These are phyloP conservation scores for Tylopilus sp. DNA, from an alignment of 768 basidiomycete genomes.

Conservation along the genomic window DNA sequence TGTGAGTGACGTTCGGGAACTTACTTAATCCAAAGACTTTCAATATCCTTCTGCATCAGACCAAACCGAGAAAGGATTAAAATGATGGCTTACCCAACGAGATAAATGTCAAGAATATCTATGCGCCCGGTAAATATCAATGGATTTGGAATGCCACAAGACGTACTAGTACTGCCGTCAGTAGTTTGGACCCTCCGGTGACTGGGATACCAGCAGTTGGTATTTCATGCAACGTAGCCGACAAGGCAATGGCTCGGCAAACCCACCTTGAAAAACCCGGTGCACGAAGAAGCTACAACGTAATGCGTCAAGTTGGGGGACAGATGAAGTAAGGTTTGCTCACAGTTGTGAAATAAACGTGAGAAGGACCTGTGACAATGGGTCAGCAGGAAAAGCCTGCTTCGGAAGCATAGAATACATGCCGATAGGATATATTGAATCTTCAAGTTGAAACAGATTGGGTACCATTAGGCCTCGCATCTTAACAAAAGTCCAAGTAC, in stretches of 20 bases:
- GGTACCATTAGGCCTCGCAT: neutral
- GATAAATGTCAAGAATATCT: conserved; percentile 20
- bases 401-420: neutral
- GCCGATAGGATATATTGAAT: conserved; percentile 27
- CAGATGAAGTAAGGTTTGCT: neutral
- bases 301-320: neutral
- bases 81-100: conserved; percentile 19
- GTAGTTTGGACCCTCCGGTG: conserved; percentile 13
- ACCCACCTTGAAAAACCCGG: conserved; percentile 26
- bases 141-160: neutral
- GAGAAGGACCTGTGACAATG: conserved; percentile 20
- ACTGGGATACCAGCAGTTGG: conserved; percentile 9
- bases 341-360: conserved; percentile 27
- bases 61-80: neutral
- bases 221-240: too few relatives aligned
- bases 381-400: neutral
- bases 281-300: conserved; percentile 21
- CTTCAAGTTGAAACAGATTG: conserved; percentile 9
- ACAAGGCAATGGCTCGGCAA: neutral
- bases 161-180: conserved; percentile 21
- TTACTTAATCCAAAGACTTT: conserved; percentile 29
- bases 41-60: conserved; percentile 10
- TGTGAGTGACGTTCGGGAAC: too few relatives aligned
- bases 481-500: conserved; percentile 5
- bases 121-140: neutral